phyloP scores from a whole-genome alignment of 2,329 filamentous ascomycete genomes.

The Fusarium acutatum region DNA sequence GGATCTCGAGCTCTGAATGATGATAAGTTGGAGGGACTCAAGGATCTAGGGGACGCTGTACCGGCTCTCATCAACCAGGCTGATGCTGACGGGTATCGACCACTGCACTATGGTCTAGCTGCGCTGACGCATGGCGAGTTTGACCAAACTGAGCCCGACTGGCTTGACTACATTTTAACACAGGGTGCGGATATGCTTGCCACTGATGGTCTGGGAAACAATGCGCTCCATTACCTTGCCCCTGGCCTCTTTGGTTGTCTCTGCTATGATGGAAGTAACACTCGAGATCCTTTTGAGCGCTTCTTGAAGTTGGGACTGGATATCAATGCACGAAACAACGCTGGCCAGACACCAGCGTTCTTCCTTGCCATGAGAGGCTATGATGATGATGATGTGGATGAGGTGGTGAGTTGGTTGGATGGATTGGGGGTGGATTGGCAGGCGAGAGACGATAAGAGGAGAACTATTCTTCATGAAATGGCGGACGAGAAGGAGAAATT shows the following conservation, averaged over 20 bases:
- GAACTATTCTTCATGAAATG: constrained; percentile 21
- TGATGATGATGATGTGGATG: background rate
- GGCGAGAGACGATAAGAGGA: constrained; percentile 10
- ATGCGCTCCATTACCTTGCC: constrained; percentile 14
- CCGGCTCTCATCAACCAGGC: constrained; percentile 12
- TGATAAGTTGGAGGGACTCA: background rate
- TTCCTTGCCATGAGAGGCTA: background rate
- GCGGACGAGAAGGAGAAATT: background rate
- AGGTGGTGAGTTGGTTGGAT: constrained; percentile 2
- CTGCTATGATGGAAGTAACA: background rate
- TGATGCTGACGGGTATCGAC: constrained; percentile 24
- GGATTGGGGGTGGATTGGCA: constrained; percentile 23
- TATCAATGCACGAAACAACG: constrained; percentile 24
- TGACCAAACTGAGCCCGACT: background rate
- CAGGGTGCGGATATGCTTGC: constrained; percentile 15
- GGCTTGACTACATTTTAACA: constrained; percentile 14
- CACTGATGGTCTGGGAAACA: constrained; percentile 15
- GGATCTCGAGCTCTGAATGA: background rate
- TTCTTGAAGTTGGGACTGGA: constrained; percentile 15
- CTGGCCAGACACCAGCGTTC: constrained; percentile 19
- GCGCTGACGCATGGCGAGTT: background rate
- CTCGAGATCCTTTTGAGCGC: background rate
- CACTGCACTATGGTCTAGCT: constrained; percentile 24
- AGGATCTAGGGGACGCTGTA: background rate
- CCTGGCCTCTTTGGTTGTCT: background rate